Evolutionary conservation across 768 basidiomycete genomes (phyloP).

Genomic region (Podaxis rugospora): DNA sequence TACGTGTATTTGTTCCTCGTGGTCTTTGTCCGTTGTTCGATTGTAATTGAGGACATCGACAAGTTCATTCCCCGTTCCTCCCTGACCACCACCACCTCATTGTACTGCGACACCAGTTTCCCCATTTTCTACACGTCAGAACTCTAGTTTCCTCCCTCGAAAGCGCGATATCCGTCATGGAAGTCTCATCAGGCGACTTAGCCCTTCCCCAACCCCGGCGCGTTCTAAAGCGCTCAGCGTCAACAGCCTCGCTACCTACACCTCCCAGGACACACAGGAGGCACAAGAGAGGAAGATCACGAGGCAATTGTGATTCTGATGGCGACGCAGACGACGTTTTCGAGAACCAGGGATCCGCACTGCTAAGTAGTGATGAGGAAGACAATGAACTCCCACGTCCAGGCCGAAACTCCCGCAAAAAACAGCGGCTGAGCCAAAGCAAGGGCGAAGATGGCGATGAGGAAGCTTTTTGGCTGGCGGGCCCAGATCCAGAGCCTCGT

Average conservation of each 20-base stretch:
- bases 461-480: constrained; percentile 48
- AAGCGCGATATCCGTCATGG: constrained; percentile 6
- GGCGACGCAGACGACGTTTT: constrained; percentile 30
- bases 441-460: constrained; percentile 36
- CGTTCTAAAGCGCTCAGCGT: constrained; percentile 59
- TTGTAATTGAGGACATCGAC: constrained; percentile 2
- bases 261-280: constrained; percentile 58
- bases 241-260: constrained; percentile 60
- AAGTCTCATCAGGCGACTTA: constrained; percentile 10
- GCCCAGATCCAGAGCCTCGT: constrained; percentile 19
- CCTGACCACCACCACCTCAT: constrained; percentile 2
- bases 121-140: not conserved
- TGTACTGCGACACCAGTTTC: not conserved
- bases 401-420: constrained; percentile 31
- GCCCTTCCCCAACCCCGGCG: constrained; percentile 26
- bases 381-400: constrained; percentile 14
- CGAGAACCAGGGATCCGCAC: not conserved
- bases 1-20: constrained; percentile 3
- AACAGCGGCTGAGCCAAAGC: constrained; percentile 28
- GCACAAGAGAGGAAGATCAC: constrained; percentile 37
- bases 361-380: constrained; percentile 31
- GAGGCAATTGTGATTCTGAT: constrained; percentile 42
- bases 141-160: not conserved
- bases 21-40: constrained; percentile 8
- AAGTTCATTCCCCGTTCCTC: not conserved